Conservation (phyloP, 257 asterid genomes). For the Sherardia arvensis region DNA sequence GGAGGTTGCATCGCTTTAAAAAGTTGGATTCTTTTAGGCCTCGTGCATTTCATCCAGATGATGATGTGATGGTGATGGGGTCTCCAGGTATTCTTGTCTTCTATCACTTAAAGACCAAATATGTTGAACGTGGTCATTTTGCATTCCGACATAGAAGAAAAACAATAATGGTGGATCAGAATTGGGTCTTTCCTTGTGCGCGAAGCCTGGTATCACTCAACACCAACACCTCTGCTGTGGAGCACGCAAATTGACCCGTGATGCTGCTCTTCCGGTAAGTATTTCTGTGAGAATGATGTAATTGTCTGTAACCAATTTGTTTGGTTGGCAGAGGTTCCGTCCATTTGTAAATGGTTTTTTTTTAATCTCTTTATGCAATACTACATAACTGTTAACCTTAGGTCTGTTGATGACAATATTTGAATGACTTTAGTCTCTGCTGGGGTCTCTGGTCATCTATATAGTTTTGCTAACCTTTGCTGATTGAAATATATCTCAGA, state of each 20-base stretch:
- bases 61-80: not conserved
- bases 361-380: not conserved
- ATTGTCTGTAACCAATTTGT: not conserved
- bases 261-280: not conserved
- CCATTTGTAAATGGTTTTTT: no score
- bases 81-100: not conserved
- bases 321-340: no score
- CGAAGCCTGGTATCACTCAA: not conserved
- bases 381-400: not conserved
- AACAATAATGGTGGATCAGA: not conserved
- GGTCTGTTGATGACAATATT: no score
- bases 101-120: not conserved
- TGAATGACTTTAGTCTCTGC: not conserved
- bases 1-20: no score
- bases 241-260: not conserved
- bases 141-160: not conserved
- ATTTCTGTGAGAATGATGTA: not conserved
- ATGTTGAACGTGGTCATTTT: not conserved
- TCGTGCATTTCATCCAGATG: not conserved
- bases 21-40: not conserved
- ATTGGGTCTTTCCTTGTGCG: not conserved
- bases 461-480: no score
- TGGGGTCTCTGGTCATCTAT: no score
- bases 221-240: not conserved
- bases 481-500: no score